A percentile compares a stretch with the other conserved stretches of the same genome.
These are phyloP conservation scores for Warburgia ugandensis DNA, from an alignment of 164 flowering plant genomes.

Conservation along the genomic window DNA sequence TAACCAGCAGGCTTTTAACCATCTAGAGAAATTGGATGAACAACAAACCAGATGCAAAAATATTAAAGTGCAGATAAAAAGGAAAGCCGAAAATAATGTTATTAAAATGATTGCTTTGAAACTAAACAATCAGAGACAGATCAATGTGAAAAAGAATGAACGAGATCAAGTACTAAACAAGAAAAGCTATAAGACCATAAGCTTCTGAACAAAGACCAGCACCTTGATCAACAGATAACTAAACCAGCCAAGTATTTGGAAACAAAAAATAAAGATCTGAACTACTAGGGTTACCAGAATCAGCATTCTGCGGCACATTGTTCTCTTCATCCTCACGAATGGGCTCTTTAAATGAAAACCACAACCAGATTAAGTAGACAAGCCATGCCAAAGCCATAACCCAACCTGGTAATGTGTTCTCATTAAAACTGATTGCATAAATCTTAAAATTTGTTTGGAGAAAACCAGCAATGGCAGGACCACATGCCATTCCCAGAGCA, in stretches of 20 bases:
- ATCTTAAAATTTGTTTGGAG: conserved; percentile 38
- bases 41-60: too few species aligned
- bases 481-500: conserved; percentile 58
- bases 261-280: not conserved
- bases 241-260: too few species aligned
- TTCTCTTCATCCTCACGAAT: conserved; percentile 17
- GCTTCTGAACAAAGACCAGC: too few species aligned
- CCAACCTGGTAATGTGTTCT: conserved; percentile 53
- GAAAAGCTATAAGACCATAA: too few species aligned
- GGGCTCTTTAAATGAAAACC: conserved; percentile 43
- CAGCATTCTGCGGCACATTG: conserved; percentile 10
- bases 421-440: conserved; percentile 35
- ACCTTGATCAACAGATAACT: too few species aligned
- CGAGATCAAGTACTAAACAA: too few species aligned
- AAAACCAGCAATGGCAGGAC: conserved; percentile 51
- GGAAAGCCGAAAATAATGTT: too few species aligned
- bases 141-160: too few species aligned
- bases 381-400: conserved; percentile 57
- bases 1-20: not conserved
- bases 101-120: too few species aligned
- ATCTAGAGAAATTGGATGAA: too few species aligned
- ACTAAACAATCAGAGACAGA: too few species aligned
- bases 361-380: conserved; percentile 32
- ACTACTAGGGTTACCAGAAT: conserved; percentile 17
- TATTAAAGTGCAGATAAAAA: too few species aligned